Evolutionary conservation across 2,329 filamentous ascomycete genomes (phyloP), one percentile per base, ranked within the genome.

Genomic region (Fusarium humuli): DNA sequence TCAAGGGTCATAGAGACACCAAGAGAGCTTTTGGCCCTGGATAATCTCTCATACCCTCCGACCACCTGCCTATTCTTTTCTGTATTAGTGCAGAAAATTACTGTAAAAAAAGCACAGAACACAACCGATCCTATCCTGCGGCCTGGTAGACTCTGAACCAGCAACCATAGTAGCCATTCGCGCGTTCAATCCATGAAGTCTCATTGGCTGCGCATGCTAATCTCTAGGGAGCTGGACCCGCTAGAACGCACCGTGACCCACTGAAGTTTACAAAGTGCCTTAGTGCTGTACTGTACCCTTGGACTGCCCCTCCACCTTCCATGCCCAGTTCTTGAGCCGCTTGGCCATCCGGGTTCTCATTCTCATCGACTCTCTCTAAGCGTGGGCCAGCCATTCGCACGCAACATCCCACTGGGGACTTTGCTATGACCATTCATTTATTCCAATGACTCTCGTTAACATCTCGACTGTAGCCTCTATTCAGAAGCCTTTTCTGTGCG

Each of bases 321-420:
- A 53, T 29, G 23, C 34, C 57, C 22, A 32, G 57, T 50, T 58
- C 58, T 55, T 67, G 55, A 69, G 65, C 69, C 62, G 59, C 59
- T 44, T 69, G 75, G 67, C 75, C 76, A 76, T 77, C 75, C 71
- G 73, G 76, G 76, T 77, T 75, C 76, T 77, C 76, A 73, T 18
- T 57, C 47, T 54, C 44, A 55, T 45, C 45, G 53, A 66, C 49
- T 54, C 61, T 71, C 70, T 71, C 70, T 71, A 58, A 60, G 64
- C 52, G 30, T 48, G 54, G 54, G 54, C 37, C 64, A 56, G 34
- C 55, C 64, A 61, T 63, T 61, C 45, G 61, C 61, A 53, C 49
- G 41, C 27, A 71, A 61, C 71, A 67, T 69, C 63, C 71, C 69
- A 71, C 58, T 53, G 46, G 59, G 61, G 55, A 44, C 57, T 52